phyloP scores from a whole-genome alignment of 345 rosid species.

The Heritiera littoralis region DNA sequence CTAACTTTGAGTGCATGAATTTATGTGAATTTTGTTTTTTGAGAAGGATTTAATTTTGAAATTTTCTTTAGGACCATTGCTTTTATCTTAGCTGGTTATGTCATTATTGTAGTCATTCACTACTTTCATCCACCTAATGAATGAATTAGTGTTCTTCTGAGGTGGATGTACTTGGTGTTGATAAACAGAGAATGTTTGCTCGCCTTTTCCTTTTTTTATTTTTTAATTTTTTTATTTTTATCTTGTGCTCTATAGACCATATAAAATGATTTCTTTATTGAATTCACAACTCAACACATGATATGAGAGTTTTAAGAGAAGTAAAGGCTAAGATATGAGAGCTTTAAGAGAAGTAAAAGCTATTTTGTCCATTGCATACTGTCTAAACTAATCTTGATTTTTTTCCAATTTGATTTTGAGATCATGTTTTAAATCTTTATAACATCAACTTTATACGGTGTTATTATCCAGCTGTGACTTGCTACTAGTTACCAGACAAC shows the following conservation, averaged over 20 bases:
- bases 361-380: background rate
- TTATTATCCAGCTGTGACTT: background rate
- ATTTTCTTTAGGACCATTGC: background rate
- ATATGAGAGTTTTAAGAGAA: conserved; percentile 1
- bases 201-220: background rate
- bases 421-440: conserved; percentile 1
- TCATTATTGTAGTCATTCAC: background rate
- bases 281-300: background rate
- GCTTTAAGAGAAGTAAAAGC: background rate
- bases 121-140: background rate
- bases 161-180: background rate
- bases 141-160: background rate
- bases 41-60: background rate
- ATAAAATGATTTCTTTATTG: conserved; percentile 1
- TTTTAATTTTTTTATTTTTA: background rate
- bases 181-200: conserved; percentile 3
- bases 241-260: background rate
- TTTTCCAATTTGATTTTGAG: conserved; percentile 9
- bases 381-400: background rate
- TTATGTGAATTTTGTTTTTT: background rate
- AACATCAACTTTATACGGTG: background rate
- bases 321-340: background rate
- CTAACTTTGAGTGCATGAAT: conserved; percentile 10
- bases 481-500: background rate
- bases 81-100: background rate